Conservation (phyloP, 2,329 filamentous ascomycete species). For the Fusarium sp. region DNA sequence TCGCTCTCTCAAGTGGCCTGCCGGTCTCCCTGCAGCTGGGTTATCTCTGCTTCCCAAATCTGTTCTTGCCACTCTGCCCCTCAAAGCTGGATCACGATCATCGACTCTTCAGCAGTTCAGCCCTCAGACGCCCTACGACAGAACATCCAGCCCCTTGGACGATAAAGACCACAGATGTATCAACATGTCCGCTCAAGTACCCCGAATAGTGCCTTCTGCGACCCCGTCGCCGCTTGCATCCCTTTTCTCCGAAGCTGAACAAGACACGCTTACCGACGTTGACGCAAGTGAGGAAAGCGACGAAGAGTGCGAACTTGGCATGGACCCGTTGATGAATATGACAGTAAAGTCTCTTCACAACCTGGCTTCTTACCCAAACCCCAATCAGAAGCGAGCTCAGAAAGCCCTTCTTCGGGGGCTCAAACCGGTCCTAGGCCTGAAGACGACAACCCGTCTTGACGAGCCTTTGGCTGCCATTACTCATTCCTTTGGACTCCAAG, state of each 20-base stretch:
- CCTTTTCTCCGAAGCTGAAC: conserved; percentile 25
- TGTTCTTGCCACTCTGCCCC: conserved; percentile 48
- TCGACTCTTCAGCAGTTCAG: conserved; percentile 53
- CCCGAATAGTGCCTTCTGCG: conserved; percentile 43
- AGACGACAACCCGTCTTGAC: conserved; percentile 16
- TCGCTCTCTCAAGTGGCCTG: conserved; percentile 55
- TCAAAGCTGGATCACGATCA: conserved; percentile 38
- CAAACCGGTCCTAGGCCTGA: conserved; percentile 35
- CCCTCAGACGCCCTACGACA: conserved; percentile 64
- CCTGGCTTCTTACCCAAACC: conserved; percentile 65
- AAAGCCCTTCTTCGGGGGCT: conserved; percentile 52
- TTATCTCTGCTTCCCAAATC: conserved; percentile 51
- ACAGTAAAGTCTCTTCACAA: conserved; percentile 61
- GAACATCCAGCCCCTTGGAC: conserved; percentile 55
- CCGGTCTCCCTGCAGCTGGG: conserved; percentile 42
- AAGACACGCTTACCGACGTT: conserved; percentile 29
- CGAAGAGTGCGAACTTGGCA: conserved; percentile 41
- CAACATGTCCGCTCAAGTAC: conserved; percentile 41
- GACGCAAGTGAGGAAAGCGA: conserved; percentile 44
- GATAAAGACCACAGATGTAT: conserved; percentile 39
- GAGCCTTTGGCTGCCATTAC: conserved; percentile 12
- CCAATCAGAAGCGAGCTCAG: conserved; percentile 62
- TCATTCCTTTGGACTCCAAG: conserved; percentile 4
- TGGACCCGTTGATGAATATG: conserved; percentile 50
- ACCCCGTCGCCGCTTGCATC: conserved; percentile 33